Base-by-base conservation (phyloP, 2,329 filamentous ascomycete species). In the Pestalotiopsis sp. region DNA sequence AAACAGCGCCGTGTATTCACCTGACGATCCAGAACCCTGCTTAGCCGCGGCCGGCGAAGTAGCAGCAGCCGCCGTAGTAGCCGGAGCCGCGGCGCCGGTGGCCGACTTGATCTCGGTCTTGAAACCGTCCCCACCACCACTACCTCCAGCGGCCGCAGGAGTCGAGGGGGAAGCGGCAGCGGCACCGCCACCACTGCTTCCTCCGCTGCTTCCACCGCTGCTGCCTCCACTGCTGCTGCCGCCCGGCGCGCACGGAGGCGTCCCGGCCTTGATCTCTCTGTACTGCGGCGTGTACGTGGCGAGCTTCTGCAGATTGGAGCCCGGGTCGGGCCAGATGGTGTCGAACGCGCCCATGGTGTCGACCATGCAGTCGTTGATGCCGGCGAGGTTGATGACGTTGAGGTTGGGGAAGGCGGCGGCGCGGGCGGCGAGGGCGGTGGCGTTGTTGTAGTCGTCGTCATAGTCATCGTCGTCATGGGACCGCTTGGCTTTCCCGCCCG, bases 371-470 rank as follows among this genome's bases (percentile, higher is more conserved):
- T 80, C 80, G 70, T 86, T 86, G 55, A 77, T 75, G 23, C 74
- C 75, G 0, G 77, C 80, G 52, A 93, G 79, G 76, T 94, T 94
- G 71, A 88, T 90, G 3, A 91, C 86, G 74, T 92, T 93, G 84
- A 94, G 89, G 65, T 87, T 81, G 0, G 92, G 92, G 45, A 92
- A 87, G 3, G 76, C 41, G n/a, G 52, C 68, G 39, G 63, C 65
- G 17, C 20, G 87, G 64, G 85, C 83, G 17, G 84, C 79, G 31
- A 84, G 75, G 61, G 74, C 72, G 66, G 73, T 69, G 14, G 73
- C 73, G 59, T 74, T 72, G 61, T 76, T 75, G 4, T 55, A 61
- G 9, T 36, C 7, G 27, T 31, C 27, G 31, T 36, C 31, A 9
- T 36, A 36, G 7, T 36, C 27, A 31, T 31, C 31, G 7, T 36